Conservation (phyloP, 441 rosid genomes). For the Eutrema salsugineum region DNA sequence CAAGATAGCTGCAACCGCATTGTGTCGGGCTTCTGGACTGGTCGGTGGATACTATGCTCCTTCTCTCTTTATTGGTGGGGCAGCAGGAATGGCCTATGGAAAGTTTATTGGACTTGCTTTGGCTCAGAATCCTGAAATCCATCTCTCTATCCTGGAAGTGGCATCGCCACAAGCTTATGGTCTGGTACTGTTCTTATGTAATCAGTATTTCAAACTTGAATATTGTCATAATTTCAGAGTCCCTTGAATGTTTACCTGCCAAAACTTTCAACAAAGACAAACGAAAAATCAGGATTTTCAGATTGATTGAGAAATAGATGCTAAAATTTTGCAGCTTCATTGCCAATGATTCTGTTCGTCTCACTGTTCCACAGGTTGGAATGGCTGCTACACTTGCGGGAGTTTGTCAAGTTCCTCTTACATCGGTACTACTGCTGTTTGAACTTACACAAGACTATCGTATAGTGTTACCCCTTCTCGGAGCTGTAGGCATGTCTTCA, state of each 20-base stretch:
- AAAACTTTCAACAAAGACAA: background rate
- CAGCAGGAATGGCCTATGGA: slow-evolving; percentile 96
- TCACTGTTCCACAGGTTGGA: slow-evolving; percentile 66
- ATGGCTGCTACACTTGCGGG: slow-evolving; percentile 99
- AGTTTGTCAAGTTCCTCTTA: slow-evolving; percentile 97
- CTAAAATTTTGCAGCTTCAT: slow-evolving; percentile 5
- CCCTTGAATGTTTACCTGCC: background rate
- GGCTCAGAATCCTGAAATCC: slow-evolving; percentile 48
- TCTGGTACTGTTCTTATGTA: slow-evolving; percentile 56
- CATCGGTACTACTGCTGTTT: slow-evolving; percentile 83
- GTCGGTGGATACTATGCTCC: slow-evolving; percentile 98
- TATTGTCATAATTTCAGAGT: background rate
- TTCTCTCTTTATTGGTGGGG: slow-evolving; percentile 95
- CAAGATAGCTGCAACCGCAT: slow-evolving; percentile 86
- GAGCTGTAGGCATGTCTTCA: slow-evolving; percentile 92
- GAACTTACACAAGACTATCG: slow-evolving; percentile 93
- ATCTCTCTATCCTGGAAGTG: slow-evolving; percentile 76
- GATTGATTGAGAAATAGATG: background rate
- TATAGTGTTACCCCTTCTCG: slow-evolving; percentile 83
- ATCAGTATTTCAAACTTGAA: background rate
- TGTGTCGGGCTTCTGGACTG: slow-evolving; percentile 89
- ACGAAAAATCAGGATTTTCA: background rate
- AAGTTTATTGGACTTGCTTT: slow-evolving; percentile 67
- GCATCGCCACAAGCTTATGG: slow-evolving; percentile 99
- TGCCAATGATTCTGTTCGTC: background rate